phyloP scores from a whole-genome alignment of 2,329 filamentous ascomycete species.

The Alternaria novae-zelandiae region DNA sequence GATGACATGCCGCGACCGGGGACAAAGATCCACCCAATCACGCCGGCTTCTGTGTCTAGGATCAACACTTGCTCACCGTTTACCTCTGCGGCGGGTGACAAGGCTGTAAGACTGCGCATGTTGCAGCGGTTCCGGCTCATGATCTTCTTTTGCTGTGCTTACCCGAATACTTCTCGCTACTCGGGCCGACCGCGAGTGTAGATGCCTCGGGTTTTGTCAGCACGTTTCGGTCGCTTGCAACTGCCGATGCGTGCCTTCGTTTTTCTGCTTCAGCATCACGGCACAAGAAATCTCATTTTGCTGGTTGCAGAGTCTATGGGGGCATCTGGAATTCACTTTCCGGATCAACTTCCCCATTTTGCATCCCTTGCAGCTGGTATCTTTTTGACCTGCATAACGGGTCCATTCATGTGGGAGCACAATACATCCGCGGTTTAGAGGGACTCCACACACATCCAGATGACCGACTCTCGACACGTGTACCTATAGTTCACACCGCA shows the following conservation, averaged over 20 bases:
- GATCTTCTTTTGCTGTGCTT: constrained; percentile 3
- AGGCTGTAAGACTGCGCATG: constrained; percentile 11
- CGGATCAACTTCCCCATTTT: constrained; percentile 5
- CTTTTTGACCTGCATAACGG: constrained; percentile 1
- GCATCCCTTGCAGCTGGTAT: neutral
- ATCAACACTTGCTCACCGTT: constrained; percentile 11
- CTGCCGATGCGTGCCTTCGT: constrained; percentile 1
- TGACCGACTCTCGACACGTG: constrained; percentile 33
- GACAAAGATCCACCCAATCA: constrained; percentile 5
- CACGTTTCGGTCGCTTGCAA: constrained; percentile 1
- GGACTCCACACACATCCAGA: neutral
- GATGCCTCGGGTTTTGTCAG: neutral
- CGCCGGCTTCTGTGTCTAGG: neutral
- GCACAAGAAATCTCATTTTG: constrained; percentile 9
- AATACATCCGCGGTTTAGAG: neutral
- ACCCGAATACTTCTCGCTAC: constrained; percentile 1
- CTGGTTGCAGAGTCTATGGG: neutral
- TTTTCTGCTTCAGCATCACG: constrained; percentile 2
- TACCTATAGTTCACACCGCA: constrained; percentile 28
- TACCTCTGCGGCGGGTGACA: constrained; percentile 12
- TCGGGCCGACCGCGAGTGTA: constrained; percentile 7
- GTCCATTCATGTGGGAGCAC: neutral
- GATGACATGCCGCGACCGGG: constrained; percentile 9
- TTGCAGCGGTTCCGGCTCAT: constrained; percentile 4
- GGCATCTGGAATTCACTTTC: neutral